Percentiles rank a stretch among this genome's conserved stretches.
Conservation (phyloP, 2,329 filamentous ascomycete genomes). For the Dactylellina haptotyla region DNA sequence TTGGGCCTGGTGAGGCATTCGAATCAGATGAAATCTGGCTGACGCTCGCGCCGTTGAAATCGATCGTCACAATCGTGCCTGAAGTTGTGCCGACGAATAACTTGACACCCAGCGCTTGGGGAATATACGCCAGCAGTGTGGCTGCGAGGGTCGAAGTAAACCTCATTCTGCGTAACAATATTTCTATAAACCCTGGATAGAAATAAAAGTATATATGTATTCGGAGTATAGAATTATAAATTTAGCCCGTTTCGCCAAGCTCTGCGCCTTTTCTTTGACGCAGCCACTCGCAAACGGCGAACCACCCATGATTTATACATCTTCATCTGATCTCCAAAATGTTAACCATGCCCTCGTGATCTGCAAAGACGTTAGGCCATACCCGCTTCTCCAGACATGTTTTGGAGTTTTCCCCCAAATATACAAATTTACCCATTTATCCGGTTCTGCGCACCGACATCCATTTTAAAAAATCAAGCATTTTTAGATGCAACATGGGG, state of each 20-base stretch:
- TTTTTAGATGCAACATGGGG: slow-evolving; percentile 28
- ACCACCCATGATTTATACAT: slow-evolving; percentile 24
- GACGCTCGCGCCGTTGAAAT: slow-evolving; percentile 26
- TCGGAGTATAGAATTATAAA: background rate
- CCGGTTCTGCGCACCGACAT: background rate
- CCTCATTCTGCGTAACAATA: slow-evolving; percentile 14
- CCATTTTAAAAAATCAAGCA: slow-evolving; percentile 4
- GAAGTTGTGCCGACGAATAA: slow-evolving; percentile 36
- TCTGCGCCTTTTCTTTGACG: background rate
- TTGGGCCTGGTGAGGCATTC: slow-evolving; percentile 33
- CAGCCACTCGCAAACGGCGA: slow-evolving; percentile 12
- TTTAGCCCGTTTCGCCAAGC: background rate
- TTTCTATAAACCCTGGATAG: background rate
- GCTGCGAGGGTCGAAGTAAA: slow-evolving; percentile 26
- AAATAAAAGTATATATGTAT: background rate
- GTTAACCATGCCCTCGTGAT: slow-evolving; percentile 2
- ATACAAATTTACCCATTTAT: slow-evolving; percentile 11
- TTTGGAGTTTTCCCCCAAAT: background rate
- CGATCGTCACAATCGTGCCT: slow-evolving; percentile 17
- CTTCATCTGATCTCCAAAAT: background rate
- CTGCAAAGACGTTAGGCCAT: background rate
- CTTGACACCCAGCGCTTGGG: slow-evolving; percentile 20
- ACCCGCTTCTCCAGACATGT: background rate
- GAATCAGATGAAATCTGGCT: slow-evolving; percentile 15
- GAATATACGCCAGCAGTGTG: slow-evolving; percentile 18